Evolutionary conservation across 495 filamentous ascomycete genomes (phyloP).

Genomic region (Aspergillus haitiensis): DNA sequence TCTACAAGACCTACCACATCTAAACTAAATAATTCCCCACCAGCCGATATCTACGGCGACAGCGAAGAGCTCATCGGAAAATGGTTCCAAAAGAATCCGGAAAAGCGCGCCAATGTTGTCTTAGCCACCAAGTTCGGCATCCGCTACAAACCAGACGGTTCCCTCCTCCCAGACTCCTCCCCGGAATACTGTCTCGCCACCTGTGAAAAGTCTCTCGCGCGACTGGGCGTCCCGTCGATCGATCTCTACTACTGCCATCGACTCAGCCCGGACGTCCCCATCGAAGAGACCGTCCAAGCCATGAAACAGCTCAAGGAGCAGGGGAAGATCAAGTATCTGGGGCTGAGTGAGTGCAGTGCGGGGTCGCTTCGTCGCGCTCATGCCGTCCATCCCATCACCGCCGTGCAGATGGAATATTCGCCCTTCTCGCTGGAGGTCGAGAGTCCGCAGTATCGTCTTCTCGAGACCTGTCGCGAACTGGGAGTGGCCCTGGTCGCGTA

Average conservation of each 20-base stretch:
- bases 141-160: neutral
- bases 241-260: conserved; percentile 6
- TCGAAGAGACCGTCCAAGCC: conserved; percentile 45
- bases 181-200: conserved; percentile 4
- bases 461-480: conserved; percentile 48
- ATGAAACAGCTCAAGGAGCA: conserved; percentile 27
- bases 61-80: conserved; percentile 5
- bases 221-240: neutral
- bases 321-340: conserved; percentile 55
- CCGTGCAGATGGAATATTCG: conserved; percentile 58
- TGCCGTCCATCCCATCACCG: conserved; percentile 54
- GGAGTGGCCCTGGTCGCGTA: conserved; percentile 47
- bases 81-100: conserved; percentile 5
- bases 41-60: conserved; percentile 4
- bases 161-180: neutral
- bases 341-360: conserved; percentile 52
- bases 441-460: conserved; percentile 41
- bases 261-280: neutral
- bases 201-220: neutral
- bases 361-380: conserved; percentile 57
- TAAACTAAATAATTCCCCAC: neutral
- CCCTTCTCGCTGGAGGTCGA: conserved; percentile 48
- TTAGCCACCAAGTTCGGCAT: conserved; percentile 4
- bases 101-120: neutral
- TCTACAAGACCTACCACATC: neutral